Conservation (phyloP, 768 basidiomycete genomes). For the Tylopilus rubrobrunneus region DNA sequence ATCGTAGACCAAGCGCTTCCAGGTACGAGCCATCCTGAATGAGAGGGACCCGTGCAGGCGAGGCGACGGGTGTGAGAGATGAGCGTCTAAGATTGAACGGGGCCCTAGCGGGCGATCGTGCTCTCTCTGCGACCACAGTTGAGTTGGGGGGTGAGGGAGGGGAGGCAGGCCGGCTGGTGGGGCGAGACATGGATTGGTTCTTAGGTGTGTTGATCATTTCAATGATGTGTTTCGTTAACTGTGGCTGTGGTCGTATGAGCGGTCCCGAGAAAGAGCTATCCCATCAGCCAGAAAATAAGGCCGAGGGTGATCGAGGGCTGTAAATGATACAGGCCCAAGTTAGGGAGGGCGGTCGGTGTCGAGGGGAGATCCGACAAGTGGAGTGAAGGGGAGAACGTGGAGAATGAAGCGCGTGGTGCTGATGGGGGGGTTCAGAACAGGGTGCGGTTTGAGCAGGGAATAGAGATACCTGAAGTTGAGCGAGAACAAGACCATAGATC, state of each 20-base stretch:
- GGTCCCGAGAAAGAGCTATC: slow-evolving; percentile 34
- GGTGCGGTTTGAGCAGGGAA: slow-evolving; percentile 2
- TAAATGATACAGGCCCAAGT: slow-evolving; percentile 28
- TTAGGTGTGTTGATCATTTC: slow-evolving; percentile 64
- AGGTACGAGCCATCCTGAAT: slow-evolving; percentile 79
- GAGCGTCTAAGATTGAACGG: slow-evolving; percentile 60
- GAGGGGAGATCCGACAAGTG: slow-evolving; percentile 54
- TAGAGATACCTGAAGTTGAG: slow-evolving; percentile 27
- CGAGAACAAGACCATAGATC: slow-evolving; percentile 55
- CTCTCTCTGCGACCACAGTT: slow-evolving; percentile 38
- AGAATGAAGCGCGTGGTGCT: slow-evolving; percentile 30
- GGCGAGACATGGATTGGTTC: slow-evolving; percentile 62
- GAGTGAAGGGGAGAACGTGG: slow-evolving; percentile 55
- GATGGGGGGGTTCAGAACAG: neutral
- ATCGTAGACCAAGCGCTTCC: slow-evolving; percentile 68
- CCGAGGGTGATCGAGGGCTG: slow-evolving; percentile 6
- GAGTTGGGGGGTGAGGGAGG: slow-evolving; percentile 42
- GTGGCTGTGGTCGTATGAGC: slow-evolving; percentile 26
- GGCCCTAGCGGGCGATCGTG: slow-evolving; percentile 53
- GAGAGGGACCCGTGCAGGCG: slow-evolving; percentile 40
- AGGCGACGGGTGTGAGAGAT: slow-evolving; percentile 33
- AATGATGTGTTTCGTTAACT: neutral
- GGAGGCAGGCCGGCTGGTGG: slow-evolving; percentile 61
- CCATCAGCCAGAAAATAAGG: slow-evolving; percentile 32
- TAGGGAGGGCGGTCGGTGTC: slow-evolving; percentile 81